Evolutionary conservation across 495 filamentous ascomycete species (phyloP), one percentile per base, ranked within the genome.

Genomic region (Alectoria sarmentosa): DNA sequence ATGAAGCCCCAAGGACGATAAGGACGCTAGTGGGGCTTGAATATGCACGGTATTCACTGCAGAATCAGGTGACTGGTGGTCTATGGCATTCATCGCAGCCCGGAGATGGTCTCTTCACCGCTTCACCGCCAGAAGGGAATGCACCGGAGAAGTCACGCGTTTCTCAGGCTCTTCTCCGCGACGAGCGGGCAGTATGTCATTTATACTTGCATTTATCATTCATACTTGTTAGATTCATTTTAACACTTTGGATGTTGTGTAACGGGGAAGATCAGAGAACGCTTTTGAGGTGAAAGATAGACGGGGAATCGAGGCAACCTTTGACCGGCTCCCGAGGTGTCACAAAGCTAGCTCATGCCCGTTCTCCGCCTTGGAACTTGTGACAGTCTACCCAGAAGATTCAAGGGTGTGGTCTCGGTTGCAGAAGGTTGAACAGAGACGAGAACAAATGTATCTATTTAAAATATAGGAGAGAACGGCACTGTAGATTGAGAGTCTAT

Each of bases 41-140:
- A 28, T 41, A 28, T 34, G n/a, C 36, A 28, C 32, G 28, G 37
- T 17, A 60, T 60, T 60, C 58, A 60, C 58, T 32, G 21, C 26
- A 23, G 7, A 32, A 17, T 32, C 48, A 28, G n/a, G 37, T 32
- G 39, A 60, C 38, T 21, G 21, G 4, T 32, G 4, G 8, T 34
- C 15, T 19, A 30, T 13, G 32, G 39, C 38, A 60, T 46, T 60
- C 39, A 46, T 60, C 15, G n/a, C 28, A 10, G 28, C 21, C 23
- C 17, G 19, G 37, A 13, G 28, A 19, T 26, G 13, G 30, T 21
- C 52, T 30, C 30, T 55, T 55, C 52, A 55, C 52, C 52, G 52
- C 52, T 34, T 55, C 30, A 55, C 52, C 10, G 52, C 19, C 52
- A 21, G 52, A 19, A 10, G 30, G 26, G 28, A 55, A 55, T 55